A percentile compares a stretch with the other conserved stretches of the same genome.
phyloP scores from a whole-genome alignment of 208 protist genomes.

The Acanthamoeba triangularis region DNA sequence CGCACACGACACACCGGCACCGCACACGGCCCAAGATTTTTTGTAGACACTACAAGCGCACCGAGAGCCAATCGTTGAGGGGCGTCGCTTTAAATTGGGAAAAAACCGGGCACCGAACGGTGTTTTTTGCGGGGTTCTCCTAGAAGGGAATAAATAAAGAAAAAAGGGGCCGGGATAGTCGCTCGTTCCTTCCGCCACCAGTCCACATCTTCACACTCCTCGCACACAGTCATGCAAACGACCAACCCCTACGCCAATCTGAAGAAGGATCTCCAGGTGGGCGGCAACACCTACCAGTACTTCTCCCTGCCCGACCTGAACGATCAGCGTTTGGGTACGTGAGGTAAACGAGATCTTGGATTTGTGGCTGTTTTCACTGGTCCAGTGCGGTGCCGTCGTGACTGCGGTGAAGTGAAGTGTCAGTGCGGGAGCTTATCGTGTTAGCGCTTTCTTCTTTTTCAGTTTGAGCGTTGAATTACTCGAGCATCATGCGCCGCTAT shows the following conservation, averaged over 20 bases:
- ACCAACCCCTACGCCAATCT: constrained; percentile 63
- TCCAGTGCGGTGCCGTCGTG: not conserved
- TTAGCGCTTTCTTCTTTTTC: constrained; percentile 1
- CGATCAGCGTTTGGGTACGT: constrained; percentile 75
- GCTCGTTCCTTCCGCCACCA: constrained; percentile 2
- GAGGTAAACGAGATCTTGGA: not conserved
- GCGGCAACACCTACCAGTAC: constrained; percentile 70
- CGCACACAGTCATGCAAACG: not conserved
- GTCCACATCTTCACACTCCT: not conserved
- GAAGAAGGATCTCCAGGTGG: constrained; percentile 47
- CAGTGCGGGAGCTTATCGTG: not conserved
- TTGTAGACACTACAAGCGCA: too few relatives aligned
- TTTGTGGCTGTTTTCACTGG: not conserved
- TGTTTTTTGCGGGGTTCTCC: too few relatives aligned
- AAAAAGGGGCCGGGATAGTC: not conserved
- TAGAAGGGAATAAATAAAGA: too few relatives aligned
- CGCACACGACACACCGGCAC: too few relatives aligned
- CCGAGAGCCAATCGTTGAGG: too few relatives aligned
- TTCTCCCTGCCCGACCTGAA: constrained; percentile 72
- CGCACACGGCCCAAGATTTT: too few relatives aligned
- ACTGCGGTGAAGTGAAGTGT: not conserved
- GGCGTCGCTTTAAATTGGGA: too few relatives aligned
- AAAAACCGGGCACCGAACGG: too few relatives aligned
- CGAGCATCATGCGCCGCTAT: not conserved
- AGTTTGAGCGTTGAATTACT: not conserved